Conservation (phyloP, 1,284 basidiomycete genomes). For the Dichomitus squalens region DNA sequence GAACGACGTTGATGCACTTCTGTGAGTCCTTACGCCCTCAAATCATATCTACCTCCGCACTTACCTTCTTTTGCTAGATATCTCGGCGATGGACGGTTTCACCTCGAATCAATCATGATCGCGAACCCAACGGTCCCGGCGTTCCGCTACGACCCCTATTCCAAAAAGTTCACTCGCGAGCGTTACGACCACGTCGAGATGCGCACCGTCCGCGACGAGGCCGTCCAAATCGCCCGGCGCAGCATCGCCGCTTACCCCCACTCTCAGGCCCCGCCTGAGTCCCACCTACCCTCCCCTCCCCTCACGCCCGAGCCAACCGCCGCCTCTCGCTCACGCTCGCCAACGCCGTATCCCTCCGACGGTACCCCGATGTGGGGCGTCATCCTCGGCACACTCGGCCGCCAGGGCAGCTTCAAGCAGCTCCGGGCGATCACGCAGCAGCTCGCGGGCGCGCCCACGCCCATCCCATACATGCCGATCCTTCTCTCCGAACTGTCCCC, state of each 20-base stretch:
- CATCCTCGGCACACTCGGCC: conserved; percentile 92
- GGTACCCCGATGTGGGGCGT: conserved; percentile 78
- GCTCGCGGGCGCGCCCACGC: conserved; percentile 50
- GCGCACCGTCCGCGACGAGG: conserved; percentile 75
- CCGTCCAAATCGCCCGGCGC: conserved; percentile 73
- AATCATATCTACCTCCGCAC: background rate
- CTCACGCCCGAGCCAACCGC: background rate
- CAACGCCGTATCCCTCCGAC: conserved; percentile 1
- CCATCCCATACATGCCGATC: conserved; percentile 85
- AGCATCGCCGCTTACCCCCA: conserved; percentile 49
- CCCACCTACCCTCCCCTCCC: conserved; percentile 2
- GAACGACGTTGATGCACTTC: conserved; percentile 78
- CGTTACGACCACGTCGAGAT: conserved; percentile 91
- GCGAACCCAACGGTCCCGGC: conserved; percentile 96
- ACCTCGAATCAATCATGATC: conserved; percentile 99
- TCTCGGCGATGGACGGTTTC: conserved; percentile 97
- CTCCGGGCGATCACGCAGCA: conserved; percentile 82
- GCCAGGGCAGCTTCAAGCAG: conserved; percentile 93
- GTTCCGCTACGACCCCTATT: conserved; percentile 98
- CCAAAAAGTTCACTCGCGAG: conserved; percentile 95
- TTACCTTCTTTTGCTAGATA: conserved; percentile 53
- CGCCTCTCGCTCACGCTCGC: background rate
- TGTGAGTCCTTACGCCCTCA: conserved; percentile 58
- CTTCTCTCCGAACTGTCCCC: conserved; percentile 96
- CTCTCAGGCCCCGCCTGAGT: background rate